These are phyloP conservation scores for Vitis cinerea DNA, from an alignment of 164 flowering plant genomes.

Conservation along the genomic window DNA sequence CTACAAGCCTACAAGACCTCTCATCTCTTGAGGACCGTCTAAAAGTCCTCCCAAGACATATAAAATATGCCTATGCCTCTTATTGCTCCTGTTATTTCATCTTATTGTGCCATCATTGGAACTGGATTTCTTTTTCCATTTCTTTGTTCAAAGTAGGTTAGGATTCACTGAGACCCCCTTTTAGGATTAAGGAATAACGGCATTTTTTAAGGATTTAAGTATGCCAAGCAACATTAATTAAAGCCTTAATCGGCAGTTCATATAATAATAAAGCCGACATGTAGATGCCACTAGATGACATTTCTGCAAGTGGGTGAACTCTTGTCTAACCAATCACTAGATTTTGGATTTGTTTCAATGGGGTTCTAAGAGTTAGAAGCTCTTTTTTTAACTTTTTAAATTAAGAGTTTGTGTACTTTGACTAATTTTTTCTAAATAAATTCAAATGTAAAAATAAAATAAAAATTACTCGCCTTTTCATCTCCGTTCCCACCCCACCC, in stretches of 20 bases:
- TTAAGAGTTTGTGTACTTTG: no score
- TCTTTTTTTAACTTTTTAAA: no score
- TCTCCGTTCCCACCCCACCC: no score
- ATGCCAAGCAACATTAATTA: not conserved
- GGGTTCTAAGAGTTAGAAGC: no score
- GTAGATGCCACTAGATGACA: not conserved
- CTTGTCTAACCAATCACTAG: no score
- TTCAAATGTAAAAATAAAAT: no score
- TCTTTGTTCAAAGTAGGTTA: slow-evolving; percentile 15
- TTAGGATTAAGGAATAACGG: slow-evolving; percentile 14
- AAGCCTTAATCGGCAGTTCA: no score
- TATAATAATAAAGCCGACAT: not conserved
- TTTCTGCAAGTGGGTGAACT: no score
- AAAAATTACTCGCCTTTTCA: no score
- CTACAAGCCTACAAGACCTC: not conserved
- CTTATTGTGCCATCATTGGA: slow-evolving; percentile 14
- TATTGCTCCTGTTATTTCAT: not conserved
- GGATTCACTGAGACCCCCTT: slow-evolving; percentile 15
- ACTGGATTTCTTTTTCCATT: not conserved
- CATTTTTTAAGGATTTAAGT: slow-evolving; percentile 1
- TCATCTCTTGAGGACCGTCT: slow-evolving; percentile 12
- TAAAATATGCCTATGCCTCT: not conserved
- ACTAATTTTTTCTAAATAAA: no score
- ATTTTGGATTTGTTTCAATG: no score
- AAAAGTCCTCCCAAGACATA: not conserved